Evolutionary conservation across 345 rosid species (phyloP), one percentile per base, ranked within the genome.

Genomic region (Chamaenerion angustifolium): DNA sequence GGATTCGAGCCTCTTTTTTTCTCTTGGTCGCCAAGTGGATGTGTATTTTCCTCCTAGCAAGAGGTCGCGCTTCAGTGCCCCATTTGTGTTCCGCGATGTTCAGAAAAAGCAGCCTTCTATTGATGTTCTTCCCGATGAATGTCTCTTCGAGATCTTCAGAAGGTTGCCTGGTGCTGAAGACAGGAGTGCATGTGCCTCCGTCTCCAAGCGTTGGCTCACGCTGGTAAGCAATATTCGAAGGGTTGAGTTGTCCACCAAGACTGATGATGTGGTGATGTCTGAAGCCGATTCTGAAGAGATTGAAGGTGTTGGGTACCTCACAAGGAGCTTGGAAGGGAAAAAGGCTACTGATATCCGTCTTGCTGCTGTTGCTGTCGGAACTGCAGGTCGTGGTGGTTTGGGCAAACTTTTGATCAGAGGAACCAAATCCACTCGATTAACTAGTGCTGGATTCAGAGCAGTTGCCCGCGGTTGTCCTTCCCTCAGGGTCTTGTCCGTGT

Each of bases 121-220:
- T 1, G 78, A 70, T 5, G 65, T 63, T 40, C 94, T 83, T 60
- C 94, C 94, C 0, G 85, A 80, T 49, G 94, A 83, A 62, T 80
- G 94, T 63, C 83, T 83, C 19, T 76, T 74, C 27, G 94, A 83
- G 85, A 78, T 83, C 64, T 72, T 80, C 56, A 78, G 73, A 46
- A 72, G 85, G 43, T 51, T 83, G 6, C 66, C 73, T 12, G 55
- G 69, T 4, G 80, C 73, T 45, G 65, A 63, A 60, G 94, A 81
- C 51, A 74, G 78, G 71, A 72, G 79, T 45, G 27, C 76, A 1
- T 75, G 78, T 51, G 81, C 85, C 60, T 74, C 71, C 48, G 94
- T 80, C 18, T 83, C 88, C 54, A 83, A 76, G 69, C 72, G 55
- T 17, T 83, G 88, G 94, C 80, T 83, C 64, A 60, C 58, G 59